Evolutionary conservation across 1,139 yeast genomes (phyloP).

Genomic region (Kurtzmaniella quercitrusa): DNA sequence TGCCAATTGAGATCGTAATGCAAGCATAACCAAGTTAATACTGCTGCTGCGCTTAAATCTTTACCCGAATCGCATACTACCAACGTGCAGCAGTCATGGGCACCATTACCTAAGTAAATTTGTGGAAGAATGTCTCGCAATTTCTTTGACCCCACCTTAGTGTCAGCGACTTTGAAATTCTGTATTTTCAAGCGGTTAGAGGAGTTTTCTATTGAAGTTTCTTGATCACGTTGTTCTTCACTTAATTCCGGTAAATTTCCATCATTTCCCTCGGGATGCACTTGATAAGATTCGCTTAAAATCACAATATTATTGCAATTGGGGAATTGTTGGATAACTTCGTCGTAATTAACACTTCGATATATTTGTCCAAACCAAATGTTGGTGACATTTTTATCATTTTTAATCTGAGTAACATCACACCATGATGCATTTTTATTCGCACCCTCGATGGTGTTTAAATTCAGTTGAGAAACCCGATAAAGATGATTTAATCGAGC

Average conservation of each 20-base stretch:
- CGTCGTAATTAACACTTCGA: slow-evolving; percentile 12
- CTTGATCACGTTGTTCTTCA: background rate
- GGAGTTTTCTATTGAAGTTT: slow-evolving; percentile 16
- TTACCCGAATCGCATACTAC: slow-evolving; percentile 62
- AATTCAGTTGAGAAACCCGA: background rate
- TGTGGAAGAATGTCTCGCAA: slow-evolving; percentile 42
- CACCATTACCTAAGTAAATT: background rate
- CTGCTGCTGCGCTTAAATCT: slow-evolving; percentile 63
- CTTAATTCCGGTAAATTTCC: no score
- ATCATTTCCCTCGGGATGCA: no score
- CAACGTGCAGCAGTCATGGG: slow-evolving; percentile 20
- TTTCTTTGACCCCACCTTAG: slow-evolving; percentile 62
- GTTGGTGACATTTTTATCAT: slow-evolving; percentile 19
- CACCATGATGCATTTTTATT: slow-evolving; percentile 1
- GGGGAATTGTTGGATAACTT: slow-evolving; percentile 11
- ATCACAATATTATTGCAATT: slow-evolving; percentile 17
- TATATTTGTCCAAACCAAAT: slow-evolving; percentile 28
- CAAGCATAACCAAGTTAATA: slow-evolving; percentile 47
- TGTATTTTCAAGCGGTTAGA: background rate
- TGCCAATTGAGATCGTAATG: slow-evolving; percentile 43
- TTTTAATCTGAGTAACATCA: slow-evolving; percentile 12
- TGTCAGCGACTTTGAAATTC: slow-evolving; percentile 26
- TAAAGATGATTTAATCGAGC: slow-evolving; percentile 13
- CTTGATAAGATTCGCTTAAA: slow-evolving; percentile 19
- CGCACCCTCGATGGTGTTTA: background rate